phyloP scores from a whole-genome alignment of 768 basidiomycete genomes.

The Xerocomellus amylosporus region DNA sequence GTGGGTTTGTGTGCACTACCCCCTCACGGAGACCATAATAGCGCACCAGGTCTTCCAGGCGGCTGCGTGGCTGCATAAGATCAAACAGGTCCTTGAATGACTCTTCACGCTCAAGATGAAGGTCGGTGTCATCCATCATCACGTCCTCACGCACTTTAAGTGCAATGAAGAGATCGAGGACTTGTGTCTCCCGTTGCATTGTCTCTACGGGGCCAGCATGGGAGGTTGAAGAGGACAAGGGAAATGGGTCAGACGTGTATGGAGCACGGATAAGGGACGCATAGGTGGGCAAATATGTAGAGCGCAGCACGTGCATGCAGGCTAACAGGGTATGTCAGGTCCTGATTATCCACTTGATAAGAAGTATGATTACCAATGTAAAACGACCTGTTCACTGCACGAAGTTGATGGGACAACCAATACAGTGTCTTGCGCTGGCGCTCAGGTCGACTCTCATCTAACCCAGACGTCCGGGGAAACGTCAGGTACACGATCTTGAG shows the following conservation, averaged over 20 bases:
- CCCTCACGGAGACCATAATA: slow-evolving; percentile 41
- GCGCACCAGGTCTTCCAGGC: slow-evolving; percentile 72
- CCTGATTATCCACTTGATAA: background rate
- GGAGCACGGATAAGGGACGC: slow-evolving; percentile 57
- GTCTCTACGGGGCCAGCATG: slow-evolving; percentile 36
- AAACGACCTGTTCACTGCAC: slow-evolving; percentile 62
- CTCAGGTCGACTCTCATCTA: slow-evolving; percentile 41
- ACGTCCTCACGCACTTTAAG: slow-evolving; percentile 80
- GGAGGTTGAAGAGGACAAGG: slow-evolving; percentile 37
- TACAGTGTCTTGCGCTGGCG: slow-evolving; percentile 65
- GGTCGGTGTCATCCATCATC: slow-evolving; percentile 66
- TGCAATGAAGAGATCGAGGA: slow-evolving; percentile 76
- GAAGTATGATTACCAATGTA: slow-evolving; percentile 51
- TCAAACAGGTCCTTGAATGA: slow-evolving; percentile 79
- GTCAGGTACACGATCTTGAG: slow-evolving; percentile 66
- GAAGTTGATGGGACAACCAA: slow-evolving; percentile 63
- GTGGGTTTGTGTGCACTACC: slow-evolving; percentile 23
- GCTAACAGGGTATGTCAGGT: slow-evolving; percentile 37
- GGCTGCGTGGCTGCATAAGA: slow-evolving; percentile 65
- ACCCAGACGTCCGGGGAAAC: slow-evolving; percentile 50
- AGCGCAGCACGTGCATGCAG: slow-evolving; percentile 79
- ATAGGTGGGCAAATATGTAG: slow-evolving; percentile 70
- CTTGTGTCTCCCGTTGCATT: slow-evolving; percentile 67
- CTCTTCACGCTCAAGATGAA: slow-evolving; percentile 75
- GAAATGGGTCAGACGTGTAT: slow-evolving; percentile 80